These are phyloP conservation scores for Aspergillus avenaceus DNA, from an alignment of 495 filamentous ascomycete genomes.

Conservation along the genomic window DNA sequence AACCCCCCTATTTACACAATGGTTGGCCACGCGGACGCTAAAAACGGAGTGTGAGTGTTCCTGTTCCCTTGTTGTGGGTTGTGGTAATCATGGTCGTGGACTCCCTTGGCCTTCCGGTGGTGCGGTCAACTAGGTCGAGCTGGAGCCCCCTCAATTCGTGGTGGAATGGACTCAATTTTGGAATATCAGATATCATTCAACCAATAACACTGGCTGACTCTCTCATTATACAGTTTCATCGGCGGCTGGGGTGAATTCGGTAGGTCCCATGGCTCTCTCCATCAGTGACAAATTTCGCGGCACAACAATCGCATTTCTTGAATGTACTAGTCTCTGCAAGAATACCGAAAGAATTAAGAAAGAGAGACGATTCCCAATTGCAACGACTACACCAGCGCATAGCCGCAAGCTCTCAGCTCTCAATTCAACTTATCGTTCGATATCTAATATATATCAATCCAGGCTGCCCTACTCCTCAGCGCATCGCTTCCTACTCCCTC, in stretches of 20 bases:
- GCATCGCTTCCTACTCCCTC: slow-evolving; percentile 58
- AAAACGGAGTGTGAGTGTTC: slow-evolving; percentile 66
- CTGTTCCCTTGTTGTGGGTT: slow-evolving; percentile 10
- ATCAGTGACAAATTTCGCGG: not conserved
- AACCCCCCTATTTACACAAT: slow-evolving; percentile 50
- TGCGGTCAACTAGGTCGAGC: not conserved
- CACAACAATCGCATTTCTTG: too few species aligned
- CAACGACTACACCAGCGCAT: not conserved
- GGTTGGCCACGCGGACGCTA: slow-evolving; percentile 61
- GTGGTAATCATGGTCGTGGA: slow-evolving; percentile 12
- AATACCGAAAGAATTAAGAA: not conserved
- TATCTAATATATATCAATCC: not conserved
- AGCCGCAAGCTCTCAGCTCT: not conserved
- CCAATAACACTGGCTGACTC: slow-evolving; percentile 3
- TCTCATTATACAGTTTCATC: slow-evolving; percentile 60
- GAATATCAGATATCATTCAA: not conserved
- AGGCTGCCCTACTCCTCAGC: slow-evolving; percentile 54
- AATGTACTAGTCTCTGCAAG: not conserved
- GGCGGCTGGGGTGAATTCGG: slow-evolving; percentile 84
- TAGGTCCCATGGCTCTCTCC: slow-evolving; percentile 44
- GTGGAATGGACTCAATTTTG: not conserved
- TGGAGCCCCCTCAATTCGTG: not conserved
- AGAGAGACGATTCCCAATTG: not conserved
- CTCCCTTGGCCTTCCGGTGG: slow-evolving; percentile 17
- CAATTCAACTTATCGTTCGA: too few species aligned